Evolutionary conservation across 1,139 yeast species (phyloP).

Genomic region (Pichia norvegensis): DNA sequence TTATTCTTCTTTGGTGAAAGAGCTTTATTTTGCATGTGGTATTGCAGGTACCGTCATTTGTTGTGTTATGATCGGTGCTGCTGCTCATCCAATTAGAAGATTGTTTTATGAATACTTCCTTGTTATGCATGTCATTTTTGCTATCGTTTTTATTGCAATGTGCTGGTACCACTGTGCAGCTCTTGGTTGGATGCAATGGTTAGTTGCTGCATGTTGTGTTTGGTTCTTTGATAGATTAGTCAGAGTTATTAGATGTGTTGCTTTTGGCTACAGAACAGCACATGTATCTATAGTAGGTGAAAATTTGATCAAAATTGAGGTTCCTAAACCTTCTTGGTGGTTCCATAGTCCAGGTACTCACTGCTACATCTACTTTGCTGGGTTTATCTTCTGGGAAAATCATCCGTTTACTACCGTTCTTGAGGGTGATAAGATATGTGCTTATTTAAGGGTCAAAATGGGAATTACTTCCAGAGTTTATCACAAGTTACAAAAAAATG

Average conservation of each 20-base stretch:
- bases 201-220: conserved; percentile 33
- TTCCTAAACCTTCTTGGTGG: conserved; percentile 37
- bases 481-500: conserved; percentile 18
- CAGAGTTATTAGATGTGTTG: conserved; percentile 29
- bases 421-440: conserved; percentile 15
- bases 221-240: conserved; percentile 33
- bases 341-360: conserved; percentile 33
- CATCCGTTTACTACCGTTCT: conserved; percentile 33
- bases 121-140: conserved; percentile 32
- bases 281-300: conserved; percentile 17
- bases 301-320: conserved; percentile 35
- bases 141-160: conserved; percentile 30
- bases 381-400: conserved; percentile 28
- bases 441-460: conserved; percentile 32
- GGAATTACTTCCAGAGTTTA: conserved; percentile 21
- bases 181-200: conserved; percentile 39
- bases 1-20: conserved; percentile 18
- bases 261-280: conserved; percentile 32
- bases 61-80: conserved; percentile 38
- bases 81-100: conserved; percentile 39
- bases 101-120: conserved; percentile 37
- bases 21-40: conserved; percentile 33
- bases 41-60: conserved; percentile 33
- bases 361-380: conserved; percentile 38
- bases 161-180: conserved; percentile 35